Base-by-base conservation (phyloP, 129 eudicot genomes). In the Gnaphalium uliginosum region DNA sequence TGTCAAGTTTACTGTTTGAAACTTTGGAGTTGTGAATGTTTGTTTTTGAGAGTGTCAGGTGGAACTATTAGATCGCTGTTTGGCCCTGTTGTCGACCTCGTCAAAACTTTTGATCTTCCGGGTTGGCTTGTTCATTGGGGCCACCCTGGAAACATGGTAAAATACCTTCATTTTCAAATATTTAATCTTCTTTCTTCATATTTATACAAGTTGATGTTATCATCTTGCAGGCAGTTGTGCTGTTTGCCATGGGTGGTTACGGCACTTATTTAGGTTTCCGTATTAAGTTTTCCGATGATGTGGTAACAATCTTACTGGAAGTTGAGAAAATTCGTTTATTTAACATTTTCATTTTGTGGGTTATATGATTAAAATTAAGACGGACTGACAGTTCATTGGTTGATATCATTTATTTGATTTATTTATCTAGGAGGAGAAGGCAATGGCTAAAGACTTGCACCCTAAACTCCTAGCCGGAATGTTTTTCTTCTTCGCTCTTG, bases 71-170 rank as follows among this genome's bases (percentile, higher is more conserved):
- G 81, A 78, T 88, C 98, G 76, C 67, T 89, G 11, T 90, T 88
- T 77, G 90, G 83, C 60, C 98, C 98, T 35, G 61, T 94, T 39
- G 96, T 82, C 76, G 98, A 94, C 79, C 77, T 90, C 14, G 87
- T 90, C 1, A 86, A 94, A 73, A 69, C 98, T 61, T 90, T 21
- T 70, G 69, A 78, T 85, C 97, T 94, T 14, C 98, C 98, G 0
- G 96, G 69, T 21, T 94, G 98, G 97, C 98, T 90, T 32, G 97
- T 94, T 15, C 97, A 94, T 57, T 90, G 98, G 98, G 97, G 98
- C 46, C 98, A 94, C 65, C 98, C 98, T 24, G 98, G 98, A 9
- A 94, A 94, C 90, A 94, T 90, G 98, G 97, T 90, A 87, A 4
- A 23, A 61, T 50, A 51, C 8, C n/a, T 78, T 73, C 19, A 8